Base-by-base conservation (phyloP, 768 basidiomycete species). In the Calocybe cyanea region DNA sequence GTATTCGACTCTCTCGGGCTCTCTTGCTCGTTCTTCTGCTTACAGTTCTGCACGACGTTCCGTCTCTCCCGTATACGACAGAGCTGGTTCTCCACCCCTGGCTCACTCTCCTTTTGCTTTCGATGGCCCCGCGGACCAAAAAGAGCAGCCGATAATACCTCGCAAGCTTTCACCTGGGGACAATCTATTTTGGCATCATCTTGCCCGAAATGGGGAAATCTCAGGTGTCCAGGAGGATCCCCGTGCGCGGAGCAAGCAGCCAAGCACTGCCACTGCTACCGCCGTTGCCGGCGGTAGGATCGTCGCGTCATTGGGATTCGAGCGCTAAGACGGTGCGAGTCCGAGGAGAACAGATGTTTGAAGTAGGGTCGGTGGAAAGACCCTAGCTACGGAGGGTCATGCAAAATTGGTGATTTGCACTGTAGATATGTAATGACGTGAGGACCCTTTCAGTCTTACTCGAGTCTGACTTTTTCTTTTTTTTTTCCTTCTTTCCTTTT, bases 151-250 rank as follows among this genome's bases (percentile, higher is more conserved):
- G 18, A 13, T 14, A 31, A 48, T 41, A 45, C 62, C 63, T 30
- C 67, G 65, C 46, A 68, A 62, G 38, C 73, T 83, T 24, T 70
- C 66, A 55, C 67, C 71, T 8, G 86, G 86, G 17, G 84, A 87
- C 50, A 58, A 79, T 8, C 66, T 89, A 14, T 86, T 75, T 57
- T 90, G 87, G 87, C 85, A 89, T 59, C 81, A 88, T 53, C 80
- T 89, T 48, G 62, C 72, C 38, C 78, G 77, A 52, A 76, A 72
- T 48, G 87, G 87, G 10, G 87, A 89, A 62, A 84, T 87, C 48
- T 80, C 84, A 32, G 82, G 76, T 20, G 82, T 85, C 8, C 62
- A 61, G 41, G 80, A 88, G 49, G 80, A 87, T 61, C 57, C 69
- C 30, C 75, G 81, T 20, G 82, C 85, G 13, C 66, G 80, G 46